Percentiles rank a stretch among this genome's conserved stretches.
Evolutionary conservation across 768 basidiomycete genomes (phyloP).

Genomic region (Mycena galericulata): DNA sequence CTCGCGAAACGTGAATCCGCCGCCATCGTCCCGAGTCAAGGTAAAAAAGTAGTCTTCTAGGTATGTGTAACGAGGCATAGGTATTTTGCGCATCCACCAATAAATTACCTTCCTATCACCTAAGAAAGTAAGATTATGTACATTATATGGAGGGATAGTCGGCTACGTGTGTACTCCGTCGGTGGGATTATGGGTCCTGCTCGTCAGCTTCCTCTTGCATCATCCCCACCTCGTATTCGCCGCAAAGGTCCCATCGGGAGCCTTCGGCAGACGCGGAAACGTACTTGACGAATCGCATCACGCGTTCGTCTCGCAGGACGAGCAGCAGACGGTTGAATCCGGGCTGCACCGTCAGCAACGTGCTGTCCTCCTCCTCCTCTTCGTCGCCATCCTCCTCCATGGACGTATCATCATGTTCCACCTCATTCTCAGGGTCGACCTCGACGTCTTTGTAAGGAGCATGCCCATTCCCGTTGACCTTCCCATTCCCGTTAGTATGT

Average conservation of each 20-base stretch:
- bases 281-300: slow-evolving; percentile 97
- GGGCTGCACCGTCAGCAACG: slow-evolving; percentile 87
- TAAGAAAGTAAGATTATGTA: background rate
- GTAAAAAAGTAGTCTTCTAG: slow-evolving; percentile 81
- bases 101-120: slow-evolving; percentile 14
- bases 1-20: slow-evolving; percentile 80
- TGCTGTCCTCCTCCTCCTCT: slow-evolving; percentile 77
- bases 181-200: background rate
- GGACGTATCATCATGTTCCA: slow-evolving; percentile 28
- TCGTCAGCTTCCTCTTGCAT: slow-evolving; percentile 67
- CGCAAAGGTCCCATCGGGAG: slow-evolving; percentile 93
- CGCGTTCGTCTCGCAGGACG: slow-evolving; percentile 91
- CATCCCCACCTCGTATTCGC: slow-evolving; percentile 92
- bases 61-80: background rate
- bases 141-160: background rate
- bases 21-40: slow-evolving; percentile 76
- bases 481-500: slow-evolving; percentile 30
- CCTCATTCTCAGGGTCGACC: slow-evolving; percentile 28
- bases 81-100: slow-evolving; percentile 3
- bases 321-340: slow-evolving; percentile 91
- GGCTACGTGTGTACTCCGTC: background rate
- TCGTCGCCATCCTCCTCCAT: slow-evolving; percentile 52
- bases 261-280: slow-evolving; percentile 90
- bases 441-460: slow-evolving; percentile 12
- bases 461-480: slow-evolving; percentile 34